A percentile compares a stretch with the other conserved stretches of the same genome.
These are phyloP conservation scores for Macadamia tetraphylla DNA, from an alignment of 164 flowering plant species.

Conservation along the genomic window DNA sequence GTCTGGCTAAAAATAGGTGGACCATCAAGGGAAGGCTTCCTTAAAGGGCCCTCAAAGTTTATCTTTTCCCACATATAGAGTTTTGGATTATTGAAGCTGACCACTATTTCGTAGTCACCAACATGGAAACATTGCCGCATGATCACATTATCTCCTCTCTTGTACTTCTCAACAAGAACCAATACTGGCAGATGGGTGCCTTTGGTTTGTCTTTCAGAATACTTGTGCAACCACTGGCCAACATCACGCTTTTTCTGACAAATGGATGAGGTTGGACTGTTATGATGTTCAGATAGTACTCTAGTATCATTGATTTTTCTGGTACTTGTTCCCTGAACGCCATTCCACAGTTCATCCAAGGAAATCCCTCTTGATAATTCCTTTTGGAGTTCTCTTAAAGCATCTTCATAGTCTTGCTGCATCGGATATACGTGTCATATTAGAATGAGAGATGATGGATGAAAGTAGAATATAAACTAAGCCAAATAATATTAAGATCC, in stretches of 20 bases:
- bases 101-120: slow-evolving; percentile 34
- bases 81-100: slow-evolving; percentile 12
- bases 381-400: slow-evolving; percentile 31
- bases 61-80: too few relatives aligned
- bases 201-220: slow-evolving; percentile 9
- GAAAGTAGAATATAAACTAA: background rate
- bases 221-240: slow-evolving; percentile 29
- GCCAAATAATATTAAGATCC: too few relatives aligned
- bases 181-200: slow-evolving; percentile 9
- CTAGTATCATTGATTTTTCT: slow-evolving; percentile 6
- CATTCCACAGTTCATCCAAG: slow-evolving; percentile 21
- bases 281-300: slow-evolving; percentile 12
- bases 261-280: slow-evolving; percentile 8
- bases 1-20: too few relatives aligned
- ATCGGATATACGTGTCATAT: slow-evolving; percentile 2
- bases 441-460: background rate
- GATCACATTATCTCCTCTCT: slow-evolving; percentile 26
- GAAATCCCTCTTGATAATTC: slow-evolving; percentile 32
- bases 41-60: too few relatives aligned
- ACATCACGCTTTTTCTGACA: slow-evolving; percentile 25
- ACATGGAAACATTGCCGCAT: slow-evolving; percentile 20
- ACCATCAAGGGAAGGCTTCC: too few relatives aligned
- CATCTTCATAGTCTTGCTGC: slow-evolving; percentile 38
- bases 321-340: slow-evolving; percentile 8
- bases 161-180: slow-evolving; percentile 28